Percentiles rank a stretch among this genome's conserved stretches.
These are phyloP conservation scores for Astrephomene gubernaculifera DNA, from an alignment of 139 green algal species.

Conservation along the genomic window DNA sequence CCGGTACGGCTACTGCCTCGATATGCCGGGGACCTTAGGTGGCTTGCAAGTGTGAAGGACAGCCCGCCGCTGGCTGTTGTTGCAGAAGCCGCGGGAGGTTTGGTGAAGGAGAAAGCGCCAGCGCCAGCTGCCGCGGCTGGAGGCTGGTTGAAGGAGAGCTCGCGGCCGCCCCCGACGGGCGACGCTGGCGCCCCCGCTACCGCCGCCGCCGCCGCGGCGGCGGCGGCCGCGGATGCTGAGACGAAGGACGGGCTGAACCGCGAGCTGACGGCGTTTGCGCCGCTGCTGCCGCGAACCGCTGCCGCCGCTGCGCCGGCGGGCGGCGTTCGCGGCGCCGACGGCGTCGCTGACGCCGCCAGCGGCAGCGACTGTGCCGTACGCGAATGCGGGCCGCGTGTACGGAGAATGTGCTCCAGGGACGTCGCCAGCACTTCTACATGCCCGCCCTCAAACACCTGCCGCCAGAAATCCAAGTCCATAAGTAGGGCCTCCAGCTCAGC, in stretches of 20 bases:
- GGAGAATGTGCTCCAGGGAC: conserved; percentile 13
- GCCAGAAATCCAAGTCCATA: conserved; percentile 22
- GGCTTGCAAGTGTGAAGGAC: no score
- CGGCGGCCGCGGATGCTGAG: no score
- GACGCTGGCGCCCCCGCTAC: background rate
- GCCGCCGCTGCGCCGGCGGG: background rate
- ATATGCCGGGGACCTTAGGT: no score
- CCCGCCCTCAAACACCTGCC: conserved; percentile 19
- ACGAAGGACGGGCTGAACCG: no score
- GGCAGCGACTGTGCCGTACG: background rate
- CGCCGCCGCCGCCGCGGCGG: background rate
- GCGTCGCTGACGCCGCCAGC: background rate
- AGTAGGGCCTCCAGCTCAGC: conserved; percentile 14
- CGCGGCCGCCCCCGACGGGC: background rate
- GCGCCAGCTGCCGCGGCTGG: no score
- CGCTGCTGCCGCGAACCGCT: no score
- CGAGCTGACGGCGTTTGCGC: no score
- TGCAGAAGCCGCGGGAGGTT: no score
- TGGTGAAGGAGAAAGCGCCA: no score
- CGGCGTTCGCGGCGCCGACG: background rate
- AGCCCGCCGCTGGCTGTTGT: no score
- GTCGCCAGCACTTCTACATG: conserved; percentile 12
- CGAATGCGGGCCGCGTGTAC: background rate
- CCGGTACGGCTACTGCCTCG: no score
- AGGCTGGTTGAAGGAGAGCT: no score